Evolutionary conservation across 2,329 filamentous ascomycete species (phyloP), one percentile per base, ranked within the genome.

Genomic region (Aspergillus aculeatus): DNA sequence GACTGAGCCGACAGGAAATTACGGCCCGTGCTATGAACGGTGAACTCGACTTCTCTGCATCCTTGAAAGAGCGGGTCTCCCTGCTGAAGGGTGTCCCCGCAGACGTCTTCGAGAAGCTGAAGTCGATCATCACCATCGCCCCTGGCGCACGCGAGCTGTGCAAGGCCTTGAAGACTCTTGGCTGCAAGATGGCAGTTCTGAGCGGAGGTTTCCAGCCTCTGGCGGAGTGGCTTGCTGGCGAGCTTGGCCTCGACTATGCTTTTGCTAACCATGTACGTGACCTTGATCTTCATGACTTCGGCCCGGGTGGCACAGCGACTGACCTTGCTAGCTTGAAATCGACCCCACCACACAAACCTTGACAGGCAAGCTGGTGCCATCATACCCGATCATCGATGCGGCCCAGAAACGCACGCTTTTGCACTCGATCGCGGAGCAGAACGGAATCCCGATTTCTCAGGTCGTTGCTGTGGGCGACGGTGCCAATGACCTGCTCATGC

Each of bases 1-100:
- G 57, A 69, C 47, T 31, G 48, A 50, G 14, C 59, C n/a, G 14
- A 38, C 48, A 81, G 79, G 83, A 89, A 69, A 98, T 99, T 67
- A 99, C 95, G 0, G 89, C 89, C 61, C 89, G 92, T 35, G 94
- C 95, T 38, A 99, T 99, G 95, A 88, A 94, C 66, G 95, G 95
- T 61, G 93, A 98, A 79, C 82, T 98, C 38, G 93, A 97, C 74
- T 99, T 99, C 68, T 88, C 93, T 55, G 85, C 86, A 0, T 93
- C 90, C 0, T 87, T 99, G 71, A 86, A 88, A 59, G 91, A 90
- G 73, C 85, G 95, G 21, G 92, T 96, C 29, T 84, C 84, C 47
- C 82, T 98, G 48, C 84, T 99, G 47, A 89, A 89, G 68, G 94
- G 93, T 32, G 86, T 97, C 7, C 86, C 90, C 0, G 87, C 84